A percentile compares a stretch with the other conserved stretches of the same genome.
Conservation (phyloP, 2,329 filamentous ascomycete species). For the Tolypocladium endophyticum region DNA sequence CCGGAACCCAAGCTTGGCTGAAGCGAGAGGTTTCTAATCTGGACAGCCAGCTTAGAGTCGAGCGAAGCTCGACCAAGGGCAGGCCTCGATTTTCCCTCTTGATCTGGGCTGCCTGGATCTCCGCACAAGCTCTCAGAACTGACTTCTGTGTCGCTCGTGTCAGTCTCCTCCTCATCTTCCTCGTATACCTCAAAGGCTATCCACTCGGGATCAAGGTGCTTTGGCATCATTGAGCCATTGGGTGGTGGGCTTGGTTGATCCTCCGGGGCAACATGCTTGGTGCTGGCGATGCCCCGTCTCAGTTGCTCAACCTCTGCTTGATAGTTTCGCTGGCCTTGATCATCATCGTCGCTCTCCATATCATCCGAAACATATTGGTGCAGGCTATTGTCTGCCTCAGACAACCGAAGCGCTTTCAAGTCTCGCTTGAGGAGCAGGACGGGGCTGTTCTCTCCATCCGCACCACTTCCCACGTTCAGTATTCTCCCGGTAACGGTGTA, state of each 20-base stretch:
- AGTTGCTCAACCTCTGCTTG: constrained; percentile 36
- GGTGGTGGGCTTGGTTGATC: neutral
- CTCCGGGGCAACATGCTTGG: neutral
- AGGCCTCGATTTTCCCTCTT: constrained; percentile 2
- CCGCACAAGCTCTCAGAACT: constrained; percentile 23
- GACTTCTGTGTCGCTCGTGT: constrained; percentile 25
- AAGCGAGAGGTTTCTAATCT: constrained; percentile 29
- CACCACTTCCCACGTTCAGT: constrained; percentile 57
- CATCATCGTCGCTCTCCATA: neutral
- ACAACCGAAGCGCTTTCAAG: constrained; percentile 31
- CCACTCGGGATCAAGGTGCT: constrained; percentile 80
- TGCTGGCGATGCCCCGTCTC: constrained; percentile 7
- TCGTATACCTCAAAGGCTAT: constrained; percentile 79
- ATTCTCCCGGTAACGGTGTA: constrained; percentile 88
- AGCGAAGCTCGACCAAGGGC: constrained; percentile 14
- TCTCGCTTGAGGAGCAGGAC: constrained; percentile 23
- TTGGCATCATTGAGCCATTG: constrained; percentile 38
- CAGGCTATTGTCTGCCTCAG: constrained; percentile 12
- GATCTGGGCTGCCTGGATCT: constrained; percentile 23
- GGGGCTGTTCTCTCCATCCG: constrained; percentile 35
- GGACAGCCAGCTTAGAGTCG: constrained; percentile 27
- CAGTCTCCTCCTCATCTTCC: constrained; percentile 37
- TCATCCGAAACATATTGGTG: neutral
- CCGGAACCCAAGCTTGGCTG: constrained; percentile 6
- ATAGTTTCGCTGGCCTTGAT: constrained; percentile 13